Percentiles rank a stretch among this genome's conserved stretches.
Evolutionary conservation across 2,329 filamentous ascomycete species (phyloP).

Genomic region (Aspergillus sp.): DNA sequence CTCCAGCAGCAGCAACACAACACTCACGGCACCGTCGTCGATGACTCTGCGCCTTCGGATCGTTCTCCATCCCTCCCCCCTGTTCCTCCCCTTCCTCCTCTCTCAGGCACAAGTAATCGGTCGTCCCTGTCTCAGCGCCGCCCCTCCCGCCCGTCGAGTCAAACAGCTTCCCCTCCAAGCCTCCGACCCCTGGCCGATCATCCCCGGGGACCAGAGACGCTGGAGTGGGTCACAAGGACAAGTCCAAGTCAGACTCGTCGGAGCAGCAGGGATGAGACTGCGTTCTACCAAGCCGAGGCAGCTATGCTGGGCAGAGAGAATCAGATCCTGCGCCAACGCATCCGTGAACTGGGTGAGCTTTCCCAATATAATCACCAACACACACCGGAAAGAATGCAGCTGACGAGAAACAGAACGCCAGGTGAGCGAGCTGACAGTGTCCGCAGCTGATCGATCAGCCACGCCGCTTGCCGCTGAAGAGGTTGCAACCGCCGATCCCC

Average conservation of each 20-base stretch:
- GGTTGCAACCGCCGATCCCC: conserved; percentile 10
- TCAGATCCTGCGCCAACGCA: conserved; percentile 46
- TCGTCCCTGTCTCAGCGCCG: conserved; percentile 31
- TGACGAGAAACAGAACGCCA: conserved; percentile 26
- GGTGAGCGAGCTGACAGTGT: conserved; percentile 26
- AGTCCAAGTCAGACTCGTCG: conserved; percentile 30
- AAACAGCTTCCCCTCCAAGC: conserved; percentile 34
- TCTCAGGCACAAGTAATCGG: conserved; percentile 3
- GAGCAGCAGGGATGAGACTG: conserved; percentile 45
- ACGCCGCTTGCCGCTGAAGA: conserved; percentile 6
- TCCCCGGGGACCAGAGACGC: conserved; percentile 21
- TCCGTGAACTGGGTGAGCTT: conserved; percentile 45
- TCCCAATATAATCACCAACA: background rate
- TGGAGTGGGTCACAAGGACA: conserved; percentile 24
- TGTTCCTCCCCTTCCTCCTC: conserved; percentile 21
- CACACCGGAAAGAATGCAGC: background rate
- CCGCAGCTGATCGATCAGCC: conserved; percentile 7
- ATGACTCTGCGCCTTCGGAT: conserved; percentile 45
- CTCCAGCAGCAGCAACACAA: conserved; percentile 34
- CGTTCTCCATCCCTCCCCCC: conserved; percentile 24
- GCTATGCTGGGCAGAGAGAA: conserved; percentile 47
- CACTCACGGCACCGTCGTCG: conserved; percentile 28
- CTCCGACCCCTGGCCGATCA: conserved; percentile 30
- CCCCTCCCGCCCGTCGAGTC: conserved; percentile 34
- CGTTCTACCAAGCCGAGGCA: conserved; percentile 49